Conservation (phyloP, 2,329 filamentous ascomycete species). For the Pseudogymnoascus sp. region DNA sequence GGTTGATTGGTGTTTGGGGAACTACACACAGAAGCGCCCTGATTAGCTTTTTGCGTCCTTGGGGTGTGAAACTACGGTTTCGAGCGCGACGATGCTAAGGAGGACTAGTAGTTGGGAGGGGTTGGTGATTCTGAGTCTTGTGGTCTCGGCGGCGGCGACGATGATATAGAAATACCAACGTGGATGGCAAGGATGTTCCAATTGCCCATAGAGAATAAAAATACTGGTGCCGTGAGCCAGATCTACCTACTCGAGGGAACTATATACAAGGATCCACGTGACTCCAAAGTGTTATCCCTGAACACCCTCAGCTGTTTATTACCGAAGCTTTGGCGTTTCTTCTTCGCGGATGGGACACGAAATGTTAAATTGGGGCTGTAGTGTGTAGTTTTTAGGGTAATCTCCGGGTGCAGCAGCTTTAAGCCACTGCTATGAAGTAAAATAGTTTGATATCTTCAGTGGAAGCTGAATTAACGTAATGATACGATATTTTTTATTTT, state of each 20-base stretch:
- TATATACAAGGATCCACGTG: not conserved
- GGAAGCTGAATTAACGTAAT: not conserved
- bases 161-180: too few relatives aligned
- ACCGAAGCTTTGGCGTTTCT: not conserved
- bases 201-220: not conserved
- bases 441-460: not conserved
- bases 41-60: not conserved
- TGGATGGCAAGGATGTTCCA: not conserved
- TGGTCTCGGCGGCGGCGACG: too few relatives aligned
- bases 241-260: not conserved
- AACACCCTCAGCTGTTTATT: not conserved
- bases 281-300: not conserved
- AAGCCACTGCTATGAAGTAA: not conserved
- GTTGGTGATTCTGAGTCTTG: too few relatives aligned
- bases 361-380: not conserved
- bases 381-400: not conserved
- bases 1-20: not conserved
- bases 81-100: not conserved
- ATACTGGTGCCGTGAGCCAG: not conserved
- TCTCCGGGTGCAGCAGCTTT: not conserved
- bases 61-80: not conserved
- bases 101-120: too few relatives aligned
- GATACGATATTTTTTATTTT: not conserved
- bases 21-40: not conserved
- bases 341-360: not conserved